Evolutionary conservation across 2,329 filamentous ascomycete species (phyloP).

Genomic region (Cladosporium phlei): DNA sequence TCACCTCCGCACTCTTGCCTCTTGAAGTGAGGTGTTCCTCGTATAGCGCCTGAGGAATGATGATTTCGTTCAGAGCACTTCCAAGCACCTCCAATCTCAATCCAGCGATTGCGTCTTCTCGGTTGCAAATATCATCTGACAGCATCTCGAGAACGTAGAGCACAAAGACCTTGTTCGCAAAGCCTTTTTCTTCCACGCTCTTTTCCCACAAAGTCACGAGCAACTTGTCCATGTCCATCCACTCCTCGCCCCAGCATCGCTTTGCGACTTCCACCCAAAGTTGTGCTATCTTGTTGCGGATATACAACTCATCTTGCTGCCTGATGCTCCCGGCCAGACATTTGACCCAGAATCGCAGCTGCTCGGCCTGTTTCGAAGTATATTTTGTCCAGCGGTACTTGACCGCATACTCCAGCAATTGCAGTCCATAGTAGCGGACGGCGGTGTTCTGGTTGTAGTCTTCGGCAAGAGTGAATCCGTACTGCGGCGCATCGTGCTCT

Average conservation of each 20-base stretch:
- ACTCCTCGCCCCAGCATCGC: conserved; percentile 76
- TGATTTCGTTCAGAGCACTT: conserved; percentile 87
- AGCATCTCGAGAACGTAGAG: conserved; percentile 84
- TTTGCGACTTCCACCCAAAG: conserved; percentile 95
- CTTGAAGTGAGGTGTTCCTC: conserved; percentile 62
- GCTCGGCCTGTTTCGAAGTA: conserved; percentile 59
- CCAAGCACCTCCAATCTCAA: conserved; percentile 79
- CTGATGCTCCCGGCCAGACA: conserved; percentile 69
- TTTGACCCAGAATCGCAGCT: conserved; percentile 71
- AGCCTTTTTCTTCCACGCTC: conserved; percentile 27
- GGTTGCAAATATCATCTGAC: conserved; percentile 86
- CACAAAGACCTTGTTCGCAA: conserved; percentile 76
- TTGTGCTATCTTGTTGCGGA: conserved; percentile 90
- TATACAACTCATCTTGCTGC: conserved; percentile 69
- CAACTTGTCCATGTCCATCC: conserved; percentile 88
- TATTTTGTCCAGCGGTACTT: conserved; percentile 79
- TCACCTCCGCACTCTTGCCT: conserved; percentile 63
- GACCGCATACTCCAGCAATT: conserved; percentile 83
- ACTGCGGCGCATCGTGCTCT: conserved; percentile 70
- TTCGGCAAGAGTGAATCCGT: conserved; percentile 78
- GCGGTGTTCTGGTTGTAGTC: conserved; percentile 70
- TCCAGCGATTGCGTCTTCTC: conserved; percentile 80
- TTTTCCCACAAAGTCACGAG: conserved; percentile 73
- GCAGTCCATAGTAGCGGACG: conserved; percentile 89
- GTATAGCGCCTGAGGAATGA: conserved; percentile 73